Conservation (phyloP, 371 early-diverging fungal species). For the Mucor racemosus region DNA sequence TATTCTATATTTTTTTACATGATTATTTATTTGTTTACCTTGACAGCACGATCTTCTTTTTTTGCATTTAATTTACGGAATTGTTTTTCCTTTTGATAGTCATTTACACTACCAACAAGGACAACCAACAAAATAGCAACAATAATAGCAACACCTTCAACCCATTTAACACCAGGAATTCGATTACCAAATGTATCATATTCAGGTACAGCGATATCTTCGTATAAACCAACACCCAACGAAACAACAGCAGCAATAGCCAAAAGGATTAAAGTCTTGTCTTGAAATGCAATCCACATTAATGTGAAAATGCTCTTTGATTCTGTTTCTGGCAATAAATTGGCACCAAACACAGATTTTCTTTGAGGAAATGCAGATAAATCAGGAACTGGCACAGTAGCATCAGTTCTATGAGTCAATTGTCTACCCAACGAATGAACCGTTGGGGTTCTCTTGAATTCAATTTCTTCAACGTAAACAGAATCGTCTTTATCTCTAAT, state of each 20-base stretch:
- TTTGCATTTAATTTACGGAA: slow-evolving; percentile 84
- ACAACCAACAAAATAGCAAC: slow-evolving; percentile 84
- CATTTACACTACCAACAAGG: slow-evolving; percentile 78
- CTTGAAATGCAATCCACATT: slow-evolving; percentile 80
- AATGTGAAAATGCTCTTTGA: slow-evolving; percentile 65
- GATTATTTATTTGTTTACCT: slow-evolving; percentile 39
- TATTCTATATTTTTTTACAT: not conserved
- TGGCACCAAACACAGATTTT: slow-evolving; percentile 56
- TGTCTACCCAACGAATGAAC: slow-evolving; percentile 32
- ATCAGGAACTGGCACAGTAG: slow-evolving; percentile 15
- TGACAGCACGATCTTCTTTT: slow-evolving; percentile 79
- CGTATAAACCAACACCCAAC: slow-evolving; percentile 84
- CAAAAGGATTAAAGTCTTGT: slow-evolving; percentile 81
- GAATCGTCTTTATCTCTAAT: slow-evolving; percentile 23
- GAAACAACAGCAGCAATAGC: slow-evolving; percentile 85
- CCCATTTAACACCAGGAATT: slow-evolving; percentile 68
- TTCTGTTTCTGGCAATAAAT: slow-evolving; percentile 64
- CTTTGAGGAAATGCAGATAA: slow-evolving; percentile 44
- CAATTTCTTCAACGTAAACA: slow-evolving; percentile 28
- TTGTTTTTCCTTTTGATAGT: slow-evolving; percentile 88
- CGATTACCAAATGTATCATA: slow-evolving; percentile 35
- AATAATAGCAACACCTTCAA: slow-evolving; percentile 81
- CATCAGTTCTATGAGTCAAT: slow-evolving; percentile 27
- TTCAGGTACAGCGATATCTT: slow-evolving; percentile 64
- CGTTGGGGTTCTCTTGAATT: slow-evolving; percentile 27